Percentiles rank a stretch among this genome's conserved stretches.
Evolutionary conservation across 2,329 filamentous ascomycete species (phyloP).

Genomic region (Aureobasidium sp.): DNA sequence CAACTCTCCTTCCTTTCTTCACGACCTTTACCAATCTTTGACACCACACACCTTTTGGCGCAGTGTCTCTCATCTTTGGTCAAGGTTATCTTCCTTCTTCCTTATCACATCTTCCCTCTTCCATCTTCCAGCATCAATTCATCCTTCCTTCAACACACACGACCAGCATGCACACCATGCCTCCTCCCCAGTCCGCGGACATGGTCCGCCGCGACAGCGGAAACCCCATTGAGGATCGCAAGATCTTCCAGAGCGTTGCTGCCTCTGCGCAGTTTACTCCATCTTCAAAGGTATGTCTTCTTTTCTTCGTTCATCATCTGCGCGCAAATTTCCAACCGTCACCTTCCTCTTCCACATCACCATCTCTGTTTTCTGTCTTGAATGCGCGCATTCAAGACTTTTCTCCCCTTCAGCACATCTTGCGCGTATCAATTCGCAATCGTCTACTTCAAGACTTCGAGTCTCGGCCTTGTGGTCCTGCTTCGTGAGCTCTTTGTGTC

Average conservation of each 20-base stretch:
- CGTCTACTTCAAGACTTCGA: background rate
- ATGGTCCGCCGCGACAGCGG: background rate
- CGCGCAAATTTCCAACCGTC: background rate
- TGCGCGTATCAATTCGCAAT: background rate
- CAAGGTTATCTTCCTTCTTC: conserved; percentile 8
- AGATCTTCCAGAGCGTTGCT: background rate
- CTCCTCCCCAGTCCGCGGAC: background rate
- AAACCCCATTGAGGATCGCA: background rate
- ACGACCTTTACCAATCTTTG: background rate
- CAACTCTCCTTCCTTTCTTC: conserved; percentile 4
- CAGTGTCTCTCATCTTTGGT: background rate
- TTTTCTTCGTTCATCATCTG: background rate
- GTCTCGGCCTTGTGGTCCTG: background rate
- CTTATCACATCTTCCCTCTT: background rate
- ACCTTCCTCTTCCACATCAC: background rate
- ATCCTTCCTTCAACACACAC: background rate
- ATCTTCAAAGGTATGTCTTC: conserved; percentile 9
- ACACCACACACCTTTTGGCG: background rate
- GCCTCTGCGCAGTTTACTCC: background rate
- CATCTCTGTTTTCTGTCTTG: background rate
- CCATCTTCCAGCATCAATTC: background rate
- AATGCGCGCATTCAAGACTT: background rate
- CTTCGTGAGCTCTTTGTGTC: background rate
- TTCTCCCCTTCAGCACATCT: background rate
- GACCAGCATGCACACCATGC: background rate